These are phyloP conservation scores for Phoma herbarum DNA, from an alignment of 2,329 filamentous ascomycete species.

Conservation along the genomic window DNA sequence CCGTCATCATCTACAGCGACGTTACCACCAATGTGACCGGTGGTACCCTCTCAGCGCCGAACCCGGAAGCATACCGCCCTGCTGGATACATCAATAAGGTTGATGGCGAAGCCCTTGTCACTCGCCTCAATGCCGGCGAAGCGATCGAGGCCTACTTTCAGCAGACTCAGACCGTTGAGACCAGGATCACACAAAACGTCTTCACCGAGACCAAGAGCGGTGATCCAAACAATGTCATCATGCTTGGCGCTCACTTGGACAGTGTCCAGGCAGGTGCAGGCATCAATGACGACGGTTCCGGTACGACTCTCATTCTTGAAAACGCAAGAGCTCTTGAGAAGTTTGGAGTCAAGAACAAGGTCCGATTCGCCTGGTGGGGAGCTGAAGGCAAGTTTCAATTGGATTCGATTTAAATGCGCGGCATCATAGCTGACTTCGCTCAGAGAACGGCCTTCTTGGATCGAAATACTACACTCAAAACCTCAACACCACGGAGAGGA, in stretches of 20 bases:
- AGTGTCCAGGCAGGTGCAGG: constrained; percentile 55
- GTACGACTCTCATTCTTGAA: constrained; percentile 50
- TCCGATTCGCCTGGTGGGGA: constrained; percentile 54
- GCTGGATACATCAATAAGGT: constrained; percentile 55
- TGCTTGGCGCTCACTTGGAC: constrained; percentile 54
- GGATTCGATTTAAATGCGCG: neutral
- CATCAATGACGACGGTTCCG: constrained; percentile 55
- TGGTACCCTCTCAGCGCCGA: constrained; percentile 52
- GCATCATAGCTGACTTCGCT: neutral
- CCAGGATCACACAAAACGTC: constrained; percentile 59
- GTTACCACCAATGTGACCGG: constrained; percentile 50
- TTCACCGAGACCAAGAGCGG: constrained; percentile 53
- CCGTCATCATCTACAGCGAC: constrained; percentile 56
- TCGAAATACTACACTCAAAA: constrained; percentile 50
- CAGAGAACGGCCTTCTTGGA: constrained; percentile 39
- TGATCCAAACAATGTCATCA: constrained; percentile 53
- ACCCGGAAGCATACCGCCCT: constrained; percentile 49
- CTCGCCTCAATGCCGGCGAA: constrained; percentile 54
- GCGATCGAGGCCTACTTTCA: constrained; percentile 53
- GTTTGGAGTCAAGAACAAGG: constrained; percentile 52
- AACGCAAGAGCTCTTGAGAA: constrained; percentile 50
- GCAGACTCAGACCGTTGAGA: constrained; percentile 58
- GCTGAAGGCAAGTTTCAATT: constrained; percentile 42
- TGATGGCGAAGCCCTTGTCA: constrained; percentile 55
- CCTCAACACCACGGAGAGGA: constrained; percentile 42